A percentile compares a stretch with the other conserved stretches of the same genome.
phyloP scores from a whole-genome alignment of 305 asterid species.

The Solanum aculeatissimum region DNA sequence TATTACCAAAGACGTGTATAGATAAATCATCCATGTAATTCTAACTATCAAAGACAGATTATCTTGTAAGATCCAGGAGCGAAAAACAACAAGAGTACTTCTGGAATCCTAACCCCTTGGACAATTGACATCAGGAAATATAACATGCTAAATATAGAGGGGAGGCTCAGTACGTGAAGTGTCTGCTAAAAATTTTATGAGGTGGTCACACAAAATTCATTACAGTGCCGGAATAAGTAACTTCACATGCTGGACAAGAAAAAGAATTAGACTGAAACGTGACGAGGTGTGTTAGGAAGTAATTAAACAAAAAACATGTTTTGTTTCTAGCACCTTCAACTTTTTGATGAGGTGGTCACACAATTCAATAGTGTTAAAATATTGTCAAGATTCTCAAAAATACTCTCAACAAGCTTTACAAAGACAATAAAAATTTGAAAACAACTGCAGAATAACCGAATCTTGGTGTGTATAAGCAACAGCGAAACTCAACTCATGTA shows the following conservation, averaged over 20 bases:
- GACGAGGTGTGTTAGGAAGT: neutral
- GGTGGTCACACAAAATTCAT: neutral
- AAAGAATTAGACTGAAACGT: neutral
- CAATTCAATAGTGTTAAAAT: neutral
- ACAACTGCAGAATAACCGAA: neutral
- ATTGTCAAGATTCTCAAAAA: neutral
- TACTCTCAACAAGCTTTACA: neutral
- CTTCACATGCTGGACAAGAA: neutral
- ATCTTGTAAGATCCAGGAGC: neutral
- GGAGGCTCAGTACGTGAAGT: neutral
- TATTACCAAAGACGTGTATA: neutral
- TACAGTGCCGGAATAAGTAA: neutral
- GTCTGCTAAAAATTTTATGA: neutral
- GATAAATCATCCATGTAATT: neutral
- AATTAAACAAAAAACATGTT: neutral
- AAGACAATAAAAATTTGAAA: neutral
- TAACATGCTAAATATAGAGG: neutral
- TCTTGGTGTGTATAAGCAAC: neutral
- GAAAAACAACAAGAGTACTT: neutral
- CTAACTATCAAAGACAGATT: neutral
- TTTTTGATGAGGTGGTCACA: neutral
- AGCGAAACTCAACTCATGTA: neutral
- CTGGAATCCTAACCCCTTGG: neutral
- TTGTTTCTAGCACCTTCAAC: neutral
- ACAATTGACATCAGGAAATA: neutral